Percentiles rank a stretch among this genome's conserved stretches.
Evolutionary conservation across 768 basidiomycete species (phyloP).

Genomic region (Rhizopogon salebrosus): DNA sequence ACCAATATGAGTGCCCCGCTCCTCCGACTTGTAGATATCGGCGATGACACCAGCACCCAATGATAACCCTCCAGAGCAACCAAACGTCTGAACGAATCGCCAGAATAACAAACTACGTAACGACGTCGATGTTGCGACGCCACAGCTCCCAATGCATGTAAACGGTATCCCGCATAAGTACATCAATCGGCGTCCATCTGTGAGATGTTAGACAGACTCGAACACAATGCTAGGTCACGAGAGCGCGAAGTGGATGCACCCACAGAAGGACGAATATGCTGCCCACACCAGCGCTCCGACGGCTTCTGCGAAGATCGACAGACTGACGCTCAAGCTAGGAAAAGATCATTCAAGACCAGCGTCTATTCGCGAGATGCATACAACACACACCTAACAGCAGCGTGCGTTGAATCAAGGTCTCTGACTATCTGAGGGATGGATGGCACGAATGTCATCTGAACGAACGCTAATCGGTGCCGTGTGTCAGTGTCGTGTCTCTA

Average conservation of each 20-base stretch:
- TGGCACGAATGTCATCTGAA: conserved; percentile 62
- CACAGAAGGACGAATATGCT: conserved; percentile 41
- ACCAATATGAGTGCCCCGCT: conserved; percentile 51
- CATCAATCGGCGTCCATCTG: conserved; percentile 58
- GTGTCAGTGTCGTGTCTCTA: background rate
- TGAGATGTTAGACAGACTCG: background rate
- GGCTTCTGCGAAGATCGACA: conserved; percentile 39
- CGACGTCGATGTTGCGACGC: conserved; percentile 42
- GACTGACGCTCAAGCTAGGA: conserved; percentile 38
- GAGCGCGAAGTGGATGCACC: conserved; percentile 7
- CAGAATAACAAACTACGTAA: conserved; percentile 49
- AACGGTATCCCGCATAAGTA: conserved; percentile 55
- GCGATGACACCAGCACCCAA: too few relatives aligned
- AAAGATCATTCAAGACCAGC: background rate
- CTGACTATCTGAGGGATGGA: conserved; percentile 62
- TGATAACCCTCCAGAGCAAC: conserved; percentile 47
- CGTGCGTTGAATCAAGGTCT: conserved; percentile 50
- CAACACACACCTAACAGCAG: conserved; percentile 45
- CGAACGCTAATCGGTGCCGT: conserved; percentile 43
- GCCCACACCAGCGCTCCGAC: conserved; percentile 43
- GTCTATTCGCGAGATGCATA: too few relatives aligned
- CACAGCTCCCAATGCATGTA: conserved; percentile 49
- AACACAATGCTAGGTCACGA: conserved; percentile 5
- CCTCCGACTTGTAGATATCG: conserved; percentile 54
- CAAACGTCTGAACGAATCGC: conserved; percentile 56